Conservation (phyloP, 2,329 filamentous ascomycete genomes). For the Aspergillus sp. region DNA sequence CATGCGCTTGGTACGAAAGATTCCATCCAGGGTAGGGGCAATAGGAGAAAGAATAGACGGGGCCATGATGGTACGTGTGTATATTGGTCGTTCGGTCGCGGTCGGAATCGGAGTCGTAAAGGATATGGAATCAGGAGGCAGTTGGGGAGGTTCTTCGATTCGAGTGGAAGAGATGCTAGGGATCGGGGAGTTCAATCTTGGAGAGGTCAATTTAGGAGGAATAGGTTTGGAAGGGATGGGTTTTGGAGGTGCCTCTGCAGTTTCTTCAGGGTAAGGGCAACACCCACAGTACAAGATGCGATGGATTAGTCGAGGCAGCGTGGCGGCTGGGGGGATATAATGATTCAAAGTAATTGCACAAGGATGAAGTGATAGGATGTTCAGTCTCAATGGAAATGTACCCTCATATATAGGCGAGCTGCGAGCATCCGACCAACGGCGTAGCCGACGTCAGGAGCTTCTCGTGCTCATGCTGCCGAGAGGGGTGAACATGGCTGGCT, state of each 20-base stretch:
- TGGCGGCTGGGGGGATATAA: neutral
- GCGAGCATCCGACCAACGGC: neutral
- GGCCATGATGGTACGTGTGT: constrained; percentile 5
- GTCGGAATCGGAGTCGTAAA: neutral
- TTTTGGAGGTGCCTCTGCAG: neutral
- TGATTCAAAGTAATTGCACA: neutral
- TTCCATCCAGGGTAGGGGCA: neutral
- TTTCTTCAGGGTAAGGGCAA: neutral
- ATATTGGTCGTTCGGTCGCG: neutral
- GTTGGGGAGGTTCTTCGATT: neutral
- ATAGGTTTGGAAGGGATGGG: neutral
- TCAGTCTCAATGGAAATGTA: neutral
- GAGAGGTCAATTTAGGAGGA: neutral
- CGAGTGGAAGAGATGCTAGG: neutral
- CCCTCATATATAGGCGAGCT: neutral
- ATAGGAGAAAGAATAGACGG: constrained; percentile 14
- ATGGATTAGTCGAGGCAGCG: constrained; percentile 1
- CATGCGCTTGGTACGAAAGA: constrained; percentile 8
- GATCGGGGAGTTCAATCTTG: neutral
- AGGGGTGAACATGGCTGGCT: constrained; percentile 3
- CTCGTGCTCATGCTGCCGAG: neutral
- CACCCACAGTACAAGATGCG: constrained; percentile 1
- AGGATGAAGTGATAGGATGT: neutral
- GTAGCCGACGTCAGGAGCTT: neutral
- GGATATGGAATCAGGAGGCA: neutral